phyloP scores from a whole-genome alignment of 1,139 yeast species.

The Saccharomyces hybrid region DNA sequence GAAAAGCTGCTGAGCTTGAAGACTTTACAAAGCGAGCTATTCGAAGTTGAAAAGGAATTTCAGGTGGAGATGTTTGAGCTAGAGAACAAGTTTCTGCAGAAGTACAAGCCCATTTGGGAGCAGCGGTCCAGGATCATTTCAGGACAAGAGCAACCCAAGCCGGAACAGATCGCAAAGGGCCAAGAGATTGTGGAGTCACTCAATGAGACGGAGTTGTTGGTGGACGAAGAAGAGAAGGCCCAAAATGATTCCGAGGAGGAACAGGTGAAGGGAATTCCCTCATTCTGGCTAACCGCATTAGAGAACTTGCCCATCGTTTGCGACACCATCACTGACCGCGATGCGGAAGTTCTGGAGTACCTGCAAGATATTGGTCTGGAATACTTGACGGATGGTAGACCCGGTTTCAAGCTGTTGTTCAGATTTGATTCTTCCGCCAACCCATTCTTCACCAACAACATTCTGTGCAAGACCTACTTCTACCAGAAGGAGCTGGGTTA shows the following conservation, averaged over 20 bases:
- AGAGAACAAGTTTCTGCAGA: conserved; percentile 70
- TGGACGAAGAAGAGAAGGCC: conserved; percentile 33
- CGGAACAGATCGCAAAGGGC: conserved; percentile 73
- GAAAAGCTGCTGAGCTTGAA: conserved; percentile 77
- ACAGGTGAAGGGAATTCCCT: conserved; percentile 69
- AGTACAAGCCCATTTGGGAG: conserved; percentile 71
- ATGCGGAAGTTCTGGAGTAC: conserved; percentile 69
- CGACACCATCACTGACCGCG: conserved; percentile 85
- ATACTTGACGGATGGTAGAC: conserved; percentile 60
- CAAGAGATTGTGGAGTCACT: conserved; percentile 48
- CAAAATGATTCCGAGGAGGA: conserved; percentile 43
- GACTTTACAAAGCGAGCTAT: conserved; percentile 74
- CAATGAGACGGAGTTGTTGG: conserved; percentile 35
- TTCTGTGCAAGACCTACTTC: conserved; percentile 77
- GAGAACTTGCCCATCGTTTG: conserved; percentile 78
- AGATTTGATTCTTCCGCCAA: conserved; percentile 58
- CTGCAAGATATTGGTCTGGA: conserved; percentile 71
- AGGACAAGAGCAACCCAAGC: conserved; percentile 72
- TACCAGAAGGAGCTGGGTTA: conserved; percentile 93
- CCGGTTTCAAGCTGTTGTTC: conserved; percentile 85
- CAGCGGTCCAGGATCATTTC: conserved; percentile 64
- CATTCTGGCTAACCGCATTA: conserved; percentile 94
- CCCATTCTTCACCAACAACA: conserved; percentile 67
- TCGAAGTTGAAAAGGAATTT: conserved; percentile 81
- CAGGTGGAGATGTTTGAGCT: conserved; percentile 82